Conservation (phyloP, 495 filamentous ascomycete genomes). For the Penicillium lagena region DNA sequence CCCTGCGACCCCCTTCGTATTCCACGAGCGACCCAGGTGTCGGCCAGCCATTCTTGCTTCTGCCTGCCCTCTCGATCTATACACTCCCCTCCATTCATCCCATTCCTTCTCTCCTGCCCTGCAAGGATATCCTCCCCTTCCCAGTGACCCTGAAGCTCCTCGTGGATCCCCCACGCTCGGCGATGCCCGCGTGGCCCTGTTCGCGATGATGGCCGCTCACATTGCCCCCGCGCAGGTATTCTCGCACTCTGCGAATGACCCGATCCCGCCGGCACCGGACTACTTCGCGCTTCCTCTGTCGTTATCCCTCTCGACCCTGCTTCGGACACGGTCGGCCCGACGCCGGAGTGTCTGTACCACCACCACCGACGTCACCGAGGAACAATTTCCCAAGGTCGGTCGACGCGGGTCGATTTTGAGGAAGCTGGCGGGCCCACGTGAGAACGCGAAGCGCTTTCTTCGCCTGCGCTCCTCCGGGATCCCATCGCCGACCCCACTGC, state of each 20-base stretch:
- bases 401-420: slow-evolving; percentile 28
- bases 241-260: slow-evolving; percentile 17
- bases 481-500: slow-evolving; percentile 14
- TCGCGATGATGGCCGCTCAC: slow-evolving; percentile 30
- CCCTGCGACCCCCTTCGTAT: too few relatives aligned
- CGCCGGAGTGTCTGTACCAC: slow-evolving; percentile 12
- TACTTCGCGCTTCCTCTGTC: slow-evolving; percentile 12
- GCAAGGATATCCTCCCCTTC: too few relatives aligned
- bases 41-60: too few relatives aligned
- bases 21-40: too few relatives aligned
- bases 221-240: slow-evolving; percentile 22
- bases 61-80: too few relatives aligned
- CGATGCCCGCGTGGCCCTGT: neutral
- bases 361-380: slow-evolving; percentile 10
- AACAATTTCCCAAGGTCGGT: slow-evolving; percentile 20
- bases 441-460: slow-evolving; percentile 46
- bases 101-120: too few relatives aligned
- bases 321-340: slow-evolving; percentile 20
- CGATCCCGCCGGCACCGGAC: slow-evolving; percentile 11
- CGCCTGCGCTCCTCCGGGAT: slow-evolving; percentile 31
- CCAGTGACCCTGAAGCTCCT: too few relatives aligned
- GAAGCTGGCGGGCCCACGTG: slow-evolving; percentile 43
- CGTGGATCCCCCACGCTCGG: too few relatives aligned
- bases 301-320: slow-evolving; percentile 18
- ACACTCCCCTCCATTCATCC: too few relatives aligned